Conservation (phyloP, 371 early-diverging fungal genomes). For the Circinella minor region DNA sequence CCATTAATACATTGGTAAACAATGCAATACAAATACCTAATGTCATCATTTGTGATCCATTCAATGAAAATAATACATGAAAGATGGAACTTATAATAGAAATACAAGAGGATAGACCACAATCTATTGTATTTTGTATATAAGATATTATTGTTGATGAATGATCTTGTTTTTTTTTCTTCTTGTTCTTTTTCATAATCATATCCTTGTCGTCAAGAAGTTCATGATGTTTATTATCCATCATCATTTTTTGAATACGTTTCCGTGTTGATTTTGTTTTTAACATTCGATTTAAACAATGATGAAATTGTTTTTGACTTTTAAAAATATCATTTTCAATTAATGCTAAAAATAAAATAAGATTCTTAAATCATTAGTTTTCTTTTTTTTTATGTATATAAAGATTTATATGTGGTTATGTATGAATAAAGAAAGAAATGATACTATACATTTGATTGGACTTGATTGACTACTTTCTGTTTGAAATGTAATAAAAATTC, state of each 20-base stretch:
- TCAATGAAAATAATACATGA: background rate
- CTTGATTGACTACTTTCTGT: background rate
- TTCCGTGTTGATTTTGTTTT: background rate
- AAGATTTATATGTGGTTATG: no score
- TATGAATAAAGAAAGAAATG: no score
- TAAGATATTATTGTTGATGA: background rate
- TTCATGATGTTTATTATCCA: background rate
- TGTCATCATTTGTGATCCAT: background rate
- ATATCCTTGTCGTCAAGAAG: no score
- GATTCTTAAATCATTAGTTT: no score
- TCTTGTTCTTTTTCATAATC: background rate
- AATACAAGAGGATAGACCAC: background rate
- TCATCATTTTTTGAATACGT: constrained; percentile 1
- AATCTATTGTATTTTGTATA: background rate
- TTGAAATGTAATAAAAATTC: constrained; percentile 2
- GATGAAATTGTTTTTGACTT: background rate
- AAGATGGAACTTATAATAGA: background rate
- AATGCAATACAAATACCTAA: background rate
- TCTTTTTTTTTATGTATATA: no score
- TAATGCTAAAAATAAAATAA: background rate
- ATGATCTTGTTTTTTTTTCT: background rate
- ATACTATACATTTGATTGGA: constrained; percentile 1
- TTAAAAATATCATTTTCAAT: background rate
- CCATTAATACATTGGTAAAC: constrained; percentile 7
- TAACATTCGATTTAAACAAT: background rate